These are phyloP conservation scores for Thalia dealbata DNA, from an alignment of 176 grass and related monocot species.

Conservation along the genomic window DNA sequence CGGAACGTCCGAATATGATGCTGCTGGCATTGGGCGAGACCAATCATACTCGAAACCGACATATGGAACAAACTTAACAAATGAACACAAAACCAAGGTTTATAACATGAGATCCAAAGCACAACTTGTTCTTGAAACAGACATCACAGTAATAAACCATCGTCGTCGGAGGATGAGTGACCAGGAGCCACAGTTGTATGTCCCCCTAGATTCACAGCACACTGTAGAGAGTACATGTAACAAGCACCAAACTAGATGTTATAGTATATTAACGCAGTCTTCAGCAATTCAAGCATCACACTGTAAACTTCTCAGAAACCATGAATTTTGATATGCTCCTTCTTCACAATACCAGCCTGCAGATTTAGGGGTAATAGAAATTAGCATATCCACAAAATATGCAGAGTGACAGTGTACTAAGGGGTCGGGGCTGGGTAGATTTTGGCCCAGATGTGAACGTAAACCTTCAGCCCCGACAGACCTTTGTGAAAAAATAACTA, in stretches of 20 bases:
- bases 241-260: constrained; percentile 24
- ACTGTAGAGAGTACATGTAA: constrained; percentile 7
- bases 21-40: no score
- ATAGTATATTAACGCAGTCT: constrained; percentile 21
- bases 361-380: background rate
- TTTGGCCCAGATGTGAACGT: no score
- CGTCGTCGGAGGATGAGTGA: constrained; percentile 21
- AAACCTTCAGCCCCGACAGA: background rate
- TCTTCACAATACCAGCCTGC: constrained; percentile 94
- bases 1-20: no score
- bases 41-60: no score
- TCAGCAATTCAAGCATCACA: constrained; percentile 4
- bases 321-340: constrained; percentile 98
- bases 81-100: background rate
- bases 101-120: background rate
- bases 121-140: constrained; percentile 36
- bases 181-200: constrained; percentile 11
- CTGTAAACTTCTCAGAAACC: constrained; percentile 64
- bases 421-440: no score
- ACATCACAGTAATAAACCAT: constrained; percentile 46
- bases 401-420: background rate
- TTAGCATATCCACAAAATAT: background rate
- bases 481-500: background rate
- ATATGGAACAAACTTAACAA: no score
- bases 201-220: constrained; percentile 8